Percentiles rank a stretch among this genome's conserved stretches.
phyloP scores from a whole-genome alignment of 371 early-diverging fungal genomes.

The Lichtheimia ramosa region DNA sequence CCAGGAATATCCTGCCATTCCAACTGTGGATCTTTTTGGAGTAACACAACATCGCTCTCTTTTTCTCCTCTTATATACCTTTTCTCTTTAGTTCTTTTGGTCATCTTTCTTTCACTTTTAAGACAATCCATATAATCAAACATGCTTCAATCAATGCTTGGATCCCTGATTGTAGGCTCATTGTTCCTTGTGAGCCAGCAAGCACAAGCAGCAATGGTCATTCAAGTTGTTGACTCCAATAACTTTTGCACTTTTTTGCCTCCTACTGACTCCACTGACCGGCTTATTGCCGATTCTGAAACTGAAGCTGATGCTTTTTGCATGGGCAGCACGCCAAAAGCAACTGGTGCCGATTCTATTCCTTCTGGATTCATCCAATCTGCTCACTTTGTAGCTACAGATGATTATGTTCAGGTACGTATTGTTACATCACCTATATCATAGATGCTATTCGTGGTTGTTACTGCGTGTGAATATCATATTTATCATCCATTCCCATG shows the following conservation, averaged over 20 bases:
- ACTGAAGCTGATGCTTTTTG: slow-evolving; percentile 51
- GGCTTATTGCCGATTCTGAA: slow-evolving; percentile 50
- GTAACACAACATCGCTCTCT: neutral
- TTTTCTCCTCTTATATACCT: slow-evolving; percentile 1
- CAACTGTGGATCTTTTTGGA: neutral
- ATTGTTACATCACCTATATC: neutral
- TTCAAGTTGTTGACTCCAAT: slow-evolving; percentile 38
- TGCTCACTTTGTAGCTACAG: slow-evolving; percentile 45
- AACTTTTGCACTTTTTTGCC: slow-evolving; percentile 60
- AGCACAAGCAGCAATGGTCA: slow-evolving; percentile 7
- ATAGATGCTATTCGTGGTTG: neutral
- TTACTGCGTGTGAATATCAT: neutral
- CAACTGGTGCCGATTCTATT: slow-evolving; percentile 42
- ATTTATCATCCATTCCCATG: too few relatives aligned
- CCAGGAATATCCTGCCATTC: neutral
- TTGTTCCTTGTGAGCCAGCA: slow-evolving; percentile 23
- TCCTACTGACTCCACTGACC: slow-evolving; percentile 34
- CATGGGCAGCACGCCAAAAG: slow-evolving; percentile 39
- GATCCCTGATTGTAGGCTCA: slow-evolving; percentile 2
- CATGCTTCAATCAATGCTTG: slow-evolving; percentile 6
- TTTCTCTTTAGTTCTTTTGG: slow-evolving; percentile 2
- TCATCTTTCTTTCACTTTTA: neutral
- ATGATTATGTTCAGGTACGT: slow-evolving; percentile 48
- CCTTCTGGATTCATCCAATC: slow-evolving; percentile 53
- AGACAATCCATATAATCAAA: neutral